A percentile compares a stretch with the other conserved stretches of the same genome.
Evolutionary conservation across 208 protist genomes (phyloP).

Genomic region (Naegleria lovaniensis): DNA sequence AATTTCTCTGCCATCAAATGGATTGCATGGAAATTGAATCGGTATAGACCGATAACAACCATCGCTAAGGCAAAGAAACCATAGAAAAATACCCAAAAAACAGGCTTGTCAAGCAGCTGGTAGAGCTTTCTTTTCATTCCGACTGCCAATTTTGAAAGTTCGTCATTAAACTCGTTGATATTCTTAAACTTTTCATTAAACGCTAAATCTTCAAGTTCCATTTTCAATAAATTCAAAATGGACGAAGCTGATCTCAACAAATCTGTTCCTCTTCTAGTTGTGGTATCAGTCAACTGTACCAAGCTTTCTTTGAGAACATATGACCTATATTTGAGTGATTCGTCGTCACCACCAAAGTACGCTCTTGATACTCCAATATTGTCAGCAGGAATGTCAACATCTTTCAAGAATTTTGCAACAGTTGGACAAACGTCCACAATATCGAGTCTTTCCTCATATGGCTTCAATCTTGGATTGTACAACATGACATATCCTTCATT

Average conservation of each 20-base stretch:
- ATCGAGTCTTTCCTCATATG: background rate
- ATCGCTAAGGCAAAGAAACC: background rate
- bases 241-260: background rate
- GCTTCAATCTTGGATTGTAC: slow-evolving; percentile 1
- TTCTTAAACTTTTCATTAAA: background rate
- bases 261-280: background rate
- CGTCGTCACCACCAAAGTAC: background rate
- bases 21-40: background rate
- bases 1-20: background rate
- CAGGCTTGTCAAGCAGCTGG: background rate
- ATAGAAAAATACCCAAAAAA: slow-evolving; percentile 7
- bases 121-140: background rate
- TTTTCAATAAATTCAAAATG: background rate
- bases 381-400: slow-evolving; percentile 16
- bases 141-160: background rate
- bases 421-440: slow-evolving; percentile 23
- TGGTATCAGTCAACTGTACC: slow-evolving; percentile 3
- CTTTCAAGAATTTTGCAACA: background rate
- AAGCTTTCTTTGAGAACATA: slow-evolving; percentile 7
- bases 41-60: background rate
- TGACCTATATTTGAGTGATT: background rate
- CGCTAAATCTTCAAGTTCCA: background rate
- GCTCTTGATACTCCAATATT: background rate
- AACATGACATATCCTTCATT: slow-evolving; percentile 25
- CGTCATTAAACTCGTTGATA: background rate